phyloP scores from a whole-genome alignment of 179 eudicot species.

The Drosera spatulata region DNA sequence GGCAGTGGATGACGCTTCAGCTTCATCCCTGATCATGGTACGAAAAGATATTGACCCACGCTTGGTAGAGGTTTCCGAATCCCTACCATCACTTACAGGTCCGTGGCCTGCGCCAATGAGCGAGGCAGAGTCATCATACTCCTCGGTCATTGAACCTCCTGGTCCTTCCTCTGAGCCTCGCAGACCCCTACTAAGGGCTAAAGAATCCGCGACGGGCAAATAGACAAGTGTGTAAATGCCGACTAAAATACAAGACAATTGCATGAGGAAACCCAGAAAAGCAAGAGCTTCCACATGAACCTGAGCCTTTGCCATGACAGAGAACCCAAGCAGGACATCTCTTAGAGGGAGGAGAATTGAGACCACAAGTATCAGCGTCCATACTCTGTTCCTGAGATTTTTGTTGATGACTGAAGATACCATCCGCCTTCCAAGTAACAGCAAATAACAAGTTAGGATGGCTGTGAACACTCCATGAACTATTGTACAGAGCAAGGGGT shows the following conservation, averaged over 20 bases:
- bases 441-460: conserved; percentile 45
- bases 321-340: conserved; percentile 73
- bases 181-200: conserved; percentile 63
- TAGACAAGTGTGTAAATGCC: conserved; percentile 68
- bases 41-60: conserved; percentile 78
- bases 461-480: conserved; percentile 69
- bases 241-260: conserved; percentile 56
- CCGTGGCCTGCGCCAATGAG: conserved; percentile 48
- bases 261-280: conserved; percentile 70
- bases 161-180: conserved; percentile 52
- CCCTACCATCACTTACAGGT: conserved; percentile 40
- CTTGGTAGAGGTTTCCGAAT: conserved; percentile 45
- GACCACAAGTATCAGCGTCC: conserved; percentile 54
- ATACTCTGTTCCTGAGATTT: conserved; percentile 80
- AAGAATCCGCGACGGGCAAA: conserved; percentile 78
- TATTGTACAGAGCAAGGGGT: conserved; percentile 76
- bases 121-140: conserved; percentile 42
- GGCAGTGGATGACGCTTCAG: conserved; percentile 15
- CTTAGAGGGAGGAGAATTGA: conserved; percentile 58
- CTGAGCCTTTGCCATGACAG: conserved; percentile 57
- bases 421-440: conserved; percentile 75
- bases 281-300: conserved; percentile 58
- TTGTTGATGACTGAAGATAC: conserved; percentile 74
- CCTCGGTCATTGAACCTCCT: conserved; percentile 23
- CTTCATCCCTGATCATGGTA: conserved; percentile 49